Evolutionary conservation across 345 rosid species (phyloP), one percentile per base, ranked within the genome.

Genomic region (Carallia brachiata): DNA sequence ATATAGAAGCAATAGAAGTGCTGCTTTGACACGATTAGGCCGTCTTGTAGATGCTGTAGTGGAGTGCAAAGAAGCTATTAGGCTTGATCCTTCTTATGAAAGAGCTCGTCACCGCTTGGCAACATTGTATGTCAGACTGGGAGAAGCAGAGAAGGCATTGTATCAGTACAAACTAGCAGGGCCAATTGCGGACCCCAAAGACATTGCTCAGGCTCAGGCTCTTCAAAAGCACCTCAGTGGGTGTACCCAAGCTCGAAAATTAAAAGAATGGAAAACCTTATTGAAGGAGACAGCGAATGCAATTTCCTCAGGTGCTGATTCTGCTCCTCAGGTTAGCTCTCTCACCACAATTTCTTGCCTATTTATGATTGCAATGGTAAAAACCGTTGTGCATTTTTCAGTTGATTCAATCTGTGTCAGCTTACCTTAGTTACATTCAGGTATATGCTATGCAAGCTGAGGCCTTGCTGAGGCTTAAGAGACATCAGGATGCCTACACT

Each of bases 1-100:
- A 18, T 94, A 88, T 75, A 71, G 91, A 69, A 77, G 93, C 72
- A 94, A 94, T 65, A 88, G 79, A 78, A 78, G 96, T 6, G 97
- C 97, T 17, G 93, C 97, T 68, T 76, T 91, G 88, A 85, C 86
- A 7, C 86, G 90, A 61, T 81, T 91, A 39, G 96, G 95, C 73
- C 87, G 89, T n/a, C 74, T 87, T 50, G 30, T 72, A 31, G 97
- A 94, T 56, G 98, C 96, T 32, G 77, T 81, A 15, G 63, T 67
- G 19, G 97, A 88, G 70, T 94, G 96, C 65, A 83, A 80, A 80
- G 93, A 87, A 77, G 97, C 96, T 54, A 77, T 87, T 32, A 81
- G 84, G 66, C 82, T 88, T 27, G 90, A 91, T 66, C 87, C 95
- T 27, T 75, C 63, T 72, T 85, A 90, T 66, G 68, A 71, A 55